Percentiles rank a stretch among this genome's conserved stretches.
phyloP scores from a whole-genome alignment of 345 rosid species.

The Firmiana major region DNA sequence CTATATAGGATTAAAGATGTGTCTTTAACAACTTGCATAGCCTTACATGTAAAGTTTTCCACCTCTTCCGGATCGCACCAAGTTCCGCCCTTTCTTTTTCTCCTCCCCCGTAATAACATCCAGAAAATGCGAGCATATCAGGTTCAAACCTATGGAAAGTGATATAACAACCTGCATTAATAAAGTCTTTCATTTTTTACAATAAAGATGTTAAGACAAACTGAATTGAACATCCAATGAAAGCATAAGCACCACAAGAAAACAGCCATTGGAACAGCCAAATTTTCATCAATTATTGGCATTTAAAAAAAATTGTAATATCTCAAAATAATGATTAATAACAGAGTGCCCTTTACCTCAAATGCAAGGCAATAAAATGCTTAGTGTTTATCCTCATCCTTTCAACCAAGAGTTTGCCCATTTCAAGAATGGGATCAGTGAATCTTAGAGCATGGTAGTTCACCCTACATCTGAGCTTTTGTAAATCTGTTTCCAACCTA shows the following conservation, averaged over 20 bases:
- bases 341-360: conserved; percentile 48
- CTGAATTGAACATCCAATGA: not conserved
- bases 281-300: not conserved
- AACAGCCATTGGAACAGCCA: not conserved
- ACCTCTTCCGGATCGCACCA: conserved; percentile 74
- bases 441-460: conserved; percentile 83
- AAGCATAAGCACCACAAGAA: not conserved
- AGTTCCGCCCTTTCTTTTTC: conserved; percentile 70
- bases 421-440: conserved; percentile 53
- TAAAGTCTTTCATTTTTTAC: not conserved
- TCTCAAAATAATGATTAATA: not conserved
- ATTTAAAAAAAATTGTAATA: not conserved
- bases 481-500: conserved; percentile 59
- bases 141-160: conserved; percentile 66
- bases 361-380: conserved; percentile 79
- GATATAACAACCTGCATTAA: conserved; percentile 10
- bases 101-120: conserved; percentile 92
- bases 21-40: conserved; percentile 7
- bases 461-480: conserved; percentile 90
- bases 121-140: conserved; percentile 98
- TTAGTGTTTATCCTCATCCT: conserved; percentile 68
- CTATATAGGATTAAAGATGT: not conserved
- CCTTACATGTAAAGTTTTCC: conserved; percentile 83
- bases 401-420: conserved; percentile 61
- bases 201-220: not conserved